These are phyloP conservation scores for Kuraishia ogatae DNA, from an alignment of 805 yeast genomes.

Conservation along the genomic window DNA sequence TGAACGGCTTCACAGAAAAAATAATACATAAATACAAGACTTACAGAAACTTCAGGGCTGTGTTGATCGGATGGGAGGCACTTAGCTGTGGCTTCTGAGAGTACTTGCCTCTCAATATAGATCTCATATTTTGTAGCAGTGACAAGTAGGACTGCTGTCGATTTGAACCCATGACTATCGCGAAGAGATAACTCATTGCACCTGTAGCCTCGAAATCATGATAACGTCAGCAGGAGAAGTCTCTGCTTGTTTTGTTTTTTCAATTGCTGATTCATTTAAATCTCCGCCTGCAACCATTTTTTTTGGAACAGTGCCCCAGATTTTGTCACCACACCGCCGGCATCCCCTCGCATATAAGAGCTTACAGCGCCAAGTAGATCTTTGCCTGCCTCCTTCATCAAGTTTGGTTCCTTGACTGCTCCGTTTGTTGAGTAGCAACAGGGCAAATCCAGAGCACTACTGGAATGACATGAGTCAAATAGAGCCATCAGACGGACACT, in stretches of 20 bases:
- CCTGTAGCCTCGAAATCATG: slow-evolving; percentile 65
- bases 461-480: slow-evolving; percentile 84
- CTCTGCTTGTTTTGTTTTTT: slow-evolving; percentile 43
- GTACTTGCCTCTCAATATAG: slow-evolving; percentile 45
- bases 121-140: slow-evolving; percentile 55
- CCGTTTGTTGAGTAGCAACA: slow-evolving; percentile 79
- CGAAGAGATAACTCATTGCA: slow-evolving; percentile 78
- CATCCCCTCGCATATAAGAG: slow-evolving; percentile 55
- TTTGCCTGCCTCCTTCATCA: slow-evolving; percentile 66
- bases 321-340: slow-evolving; percentile 32
- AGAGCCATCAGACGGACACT: slow-evolving; percentile 76
- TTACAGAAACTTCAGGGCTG: slow-evolving; percentile 1
- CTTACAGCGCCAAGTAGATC: slow-evolving; percentile 52
- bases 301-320: slow-evolving; percentile 35
- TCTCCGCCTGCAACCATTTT: slow-evolving; percentile 30
- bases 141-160: slow-evolving; percentile 56
- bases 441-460: slow-evolving; percentile 75
- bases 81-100: slow-evolving; percentile 68
- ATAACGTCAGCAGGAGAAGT: slow-evolving; percentile 73
- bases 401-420: slow-evolving; percentile 69
- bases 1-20: neutral
- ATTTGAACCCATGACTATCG: slow-evolving; percentile 46
- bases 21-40: neutral
- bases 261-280: slow-evolving; percentile 21
- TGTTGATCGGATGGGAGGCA: slow-evolving; percentile 63